Evolutionary conservation across 352 stramenopile genomes (phyloP).

Genomic region (Thalassiosira hispida): DNA sequence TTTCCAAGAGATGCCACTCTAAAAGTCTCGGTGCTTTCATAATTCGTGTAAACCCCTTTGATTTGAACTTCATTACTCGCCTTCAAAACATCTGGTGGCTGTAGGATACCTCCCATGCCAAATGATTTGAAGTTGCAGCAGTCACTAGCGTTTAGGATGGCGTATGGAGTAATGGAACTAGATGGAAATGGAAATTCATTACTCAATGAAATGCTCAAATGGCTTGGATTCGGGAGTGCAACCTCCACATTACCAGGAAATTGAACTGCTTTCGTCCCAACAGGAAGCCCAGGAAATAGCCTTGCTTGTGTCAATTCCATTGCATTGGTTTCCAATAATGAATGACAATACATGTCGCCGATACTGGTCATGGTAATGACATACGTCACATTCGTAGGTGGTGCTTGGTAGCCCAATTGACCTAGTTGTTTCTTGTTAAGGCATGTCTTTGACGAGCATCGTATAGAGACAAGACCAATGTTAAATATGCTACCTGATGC

Average conservation of each 20-base stretch:
- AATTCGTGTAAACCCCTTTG: not conserved
- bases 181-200: conserved; percentile 54
- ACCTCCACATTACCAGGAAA: conserved; percentile 3
- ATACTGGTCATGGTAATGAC: conserved; percentile 70
- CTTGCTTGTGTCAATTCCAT: conserved; percentile 21
- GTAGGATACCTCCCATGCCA: conserved; percentile 16
- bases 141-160: not conserved
- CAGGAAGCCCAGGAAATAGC: conserved; percentile 35
- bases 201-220: conserved; percentile 35
- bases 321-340: conserved; percentile 59
- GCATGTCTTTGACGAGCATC: conserved; percentile 23
- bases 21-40: conserved; percentile 5
- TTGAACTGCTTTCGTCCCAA: conserved; percentile 41
- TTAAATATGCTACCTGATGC: conserved; percentile 55
- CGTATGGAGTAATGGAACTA: conserved; percentile 34
- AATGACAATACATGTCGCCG: conserved; percentile 75
- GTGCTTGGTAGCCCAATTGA: conserved; percentile 36
- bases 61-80: not conserved
- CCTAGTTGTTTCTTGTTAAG: conserved; percentile 20
- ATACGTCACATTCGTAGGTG: conserved; percentile 45
- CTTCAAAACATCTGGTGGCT: not conserved
- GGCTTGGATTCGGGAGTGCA: not conserved
- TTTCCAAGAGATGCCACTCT: conserved; percentile 1
- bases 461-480: conserved; percentile 63
- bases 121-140: conserved; percentile 18